These are phyloP conservation scores for Hypholoma fasciculare DNA, from an alignment of 768 basidiomycete genomes.

Conservation along the genomic window DNA sequence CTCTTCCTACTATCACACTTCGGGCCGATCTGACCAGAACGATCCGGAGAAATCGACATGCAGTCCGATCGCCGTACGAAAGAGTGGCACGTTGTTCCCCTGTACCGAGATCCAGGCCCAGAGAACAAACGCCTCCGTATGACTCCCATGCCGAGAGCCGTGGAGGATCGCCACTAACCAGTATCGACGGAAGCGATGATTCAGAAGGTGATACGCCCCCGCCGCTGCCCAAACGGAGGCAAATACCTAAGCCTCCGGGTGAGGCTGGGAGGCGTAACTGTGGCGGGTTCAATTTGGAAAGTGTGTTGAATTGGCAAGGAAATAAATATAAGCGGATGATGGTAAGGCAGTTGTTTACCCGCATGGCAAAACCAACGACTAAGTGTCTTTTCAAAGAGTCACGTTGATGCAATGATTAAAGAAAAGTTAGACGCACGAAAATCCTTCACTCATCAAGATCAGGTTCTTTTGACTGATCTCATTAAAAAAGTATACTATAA, in stretches of 20 bases:
- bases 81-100: not conserved
- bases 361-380: not conserved
- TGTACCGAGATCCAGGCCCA: not conserved
- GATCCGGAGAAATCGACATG: not conserved
- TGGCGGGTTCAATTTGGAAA: constrained; percentile 3
- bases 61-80: not conserved
- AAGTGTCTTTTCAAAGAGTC: not conserved
- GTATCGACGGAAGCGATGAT: not conserved
- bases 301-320: not conserved
- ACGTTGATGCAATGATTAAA: not conserved
- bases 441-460: not conserved
- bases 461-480: not conserved
- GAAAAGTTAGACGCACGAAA: not conserved
- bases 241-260: constrained; percentile 3
- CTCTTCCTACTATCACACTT: too few species aligned
- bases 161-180: too few species aligned
- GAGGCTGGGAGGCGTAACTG: constrained; percentile 1
- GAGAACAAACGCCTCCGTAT: not conserved
- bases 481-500: not conserved
- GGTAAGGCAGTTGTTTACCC: not conserved
- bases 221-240: too few species aligned
- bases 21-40: too few species aligned
- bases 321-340: not conserved
- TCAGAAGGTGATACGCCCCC: not conserved
- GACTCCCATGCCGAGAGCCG: not conserved